Evolutionary conservation across 495 filamentous ascomycete species (phyloP).

Genomic region (Penicillium crystallinum): DNA sequence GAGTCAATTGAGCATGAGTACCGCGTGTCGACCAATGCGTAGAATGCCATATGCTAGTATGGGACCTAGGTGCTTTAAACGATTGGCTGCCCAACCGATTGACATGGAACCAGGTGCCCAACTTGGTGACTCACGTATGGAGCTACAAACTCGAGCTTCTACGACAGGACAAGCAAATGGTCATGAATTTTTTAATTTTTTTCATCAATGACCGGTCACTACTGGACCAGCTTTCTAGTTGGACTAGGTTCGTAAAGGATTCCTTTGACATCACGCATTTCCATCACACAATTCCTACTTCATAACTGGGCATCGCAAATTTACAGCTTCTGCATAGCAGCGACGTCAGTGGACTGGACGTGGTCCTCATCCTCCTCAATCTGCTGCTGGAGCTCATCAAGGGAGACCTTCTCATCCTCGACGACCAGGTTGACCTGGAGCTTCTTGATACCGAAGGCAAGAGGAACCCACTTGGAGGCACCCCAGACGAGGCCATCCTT

Average conservation of each 20-base stretch:
- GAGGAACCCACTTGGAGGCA: constrained; percentile 79
- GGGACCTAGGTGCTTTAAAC: no score
- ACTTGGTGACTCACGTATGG: no score
- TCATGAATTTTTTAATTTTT: constrained; percentile 30
- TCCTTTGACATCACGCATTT: constrained; percentile 36
- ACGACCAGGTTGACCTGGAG: constrained; percentile 97
- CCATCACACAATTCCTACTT: constrained; percentile 38
- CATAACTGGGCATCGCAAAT: constrained; percentile 34
- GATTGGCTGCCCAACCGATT: no score
- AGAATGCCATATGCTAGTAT: no score
- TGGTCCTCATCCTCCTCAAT: constrained; percentile 92
- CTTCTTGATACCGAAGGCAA: constrained; percentile 99
- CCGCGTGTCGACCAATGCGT: no score
- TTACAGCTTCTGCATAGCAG: constrained; percentile 91
- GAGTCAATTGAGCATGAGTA: no score
- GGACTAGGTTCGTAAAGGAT: constrained; percentile 23
- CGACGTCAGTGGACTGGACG: constrained; percentile 91
- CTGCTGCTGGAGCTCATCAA: constrained; percentile 78
- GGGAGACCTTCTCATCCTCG: constrained; percentile 93
- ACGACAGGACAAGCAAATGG: constrained; percentile 3
- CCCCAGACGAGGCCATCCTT: constrained; percentile 96
- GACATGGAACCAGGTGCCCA: no score
- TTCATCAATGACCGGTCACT: constrained; percentile 25
- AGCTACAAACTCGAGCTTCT: no score
- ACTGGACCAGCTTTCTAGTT: constrained; percentile 21